Base-by-base conservation (phyloP, 257 asterid species). In the Fraxinus anomala region DNA sequence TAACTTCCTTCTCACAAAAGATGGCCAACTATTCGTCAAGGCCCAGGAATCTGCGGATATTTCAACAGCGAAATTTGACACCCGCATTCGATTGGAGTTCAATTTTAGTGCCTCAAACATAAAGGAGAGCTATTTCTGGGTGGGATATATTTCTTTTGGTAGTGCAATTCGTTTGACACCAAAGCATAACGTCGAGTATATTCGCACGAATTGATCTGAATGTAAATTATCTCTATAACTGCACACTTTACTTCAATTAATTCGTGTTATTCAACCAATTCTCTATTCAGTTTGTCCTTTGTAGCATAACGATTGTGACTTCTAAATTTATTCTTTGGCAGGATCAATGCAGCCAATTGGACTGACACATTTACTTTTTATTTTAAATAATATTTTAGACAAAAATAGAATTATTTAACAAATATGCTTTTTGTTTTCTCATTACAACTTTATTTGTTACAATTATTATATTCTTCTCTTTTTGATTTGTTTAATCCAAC, bases 331-430 rank as follows among this genome's bases (percentile, higher is more conserved):
- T 28, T 37, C 56, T 72, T 77, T 76, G 67, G 76, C 76, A 65
- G 72, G 49, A 79, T 79, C 79, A 66, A 83, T 59, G 80, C 70
- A 30, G 19, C 69, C 76, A 78, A 31, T 42, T 26, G 19, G 7
- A 24, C 36, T 63, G 69, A 63, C 36, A 26, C 69, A 5, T 61
- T 23, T 21, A 21, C 14, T 21, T 61, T 21, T 24, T 12, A 63
- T 63, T 63, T 12, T 63, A 16, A 51, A 19, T 14, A 63, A 24
- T 23, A 61, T 9, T 8, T 11, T 23, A 63, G 36, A 63, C 6
- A 26, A 63, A 12, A 63, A 26, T 31, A 24, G 0, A 63, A 63
- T 0, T 8, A 26, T 26, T 24, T 24, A 23, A 24, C 21, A 11
- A 4, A 12, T 63, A 16, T 12, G 42, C 66, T 68, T 79, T 47